Evolutionary conservation across 192 early-diverging fungal genomes (phyloP), one percentile per base, ranked within the genome.

Genomic region (Mycoemilia scoparia): DNA sequence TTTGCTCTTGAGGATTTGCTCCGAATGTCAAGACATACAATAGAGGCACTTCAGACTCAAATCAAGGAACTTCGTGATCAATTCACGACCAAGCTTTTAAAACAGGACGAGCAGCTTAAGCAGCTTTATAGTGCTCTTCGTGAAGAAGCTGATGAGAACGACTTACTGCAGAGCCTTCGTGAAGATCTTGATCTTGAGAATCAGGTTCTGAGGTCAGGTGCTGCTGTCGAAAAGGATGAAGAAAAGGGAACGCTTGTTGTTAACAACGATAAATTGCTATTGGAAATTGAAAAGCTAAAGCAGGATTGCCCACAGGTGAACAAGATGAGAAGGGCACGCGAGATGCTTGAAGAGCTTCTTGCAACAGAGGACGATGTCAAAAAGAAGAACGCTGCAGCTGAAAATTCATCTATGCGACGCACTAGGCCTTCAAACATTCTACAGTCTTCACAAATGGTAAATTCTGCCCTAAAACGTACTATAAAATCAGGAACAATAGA

Each of bases 21-120:
- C 23, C 71, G 78, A n/a, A 74, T 79, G 52, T 81, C 81, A 20
- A 66, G 78, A 1, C 71, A 79, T 24, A 81, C 77, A 3, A 77
- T 84, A 12, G 60, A 70, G 29, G 73, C 77, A 10, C 39, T 84
- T 16, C 78, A 84, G 56, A 60, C 60, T 21, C 74, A 76, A 47
- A 59, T 81, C 29, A 69, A 55, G 34, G 78, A 80, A 45, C 41
- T 73, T 2, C 66, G 76, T 12, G 51, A 70, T 19, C 73, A 77
- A 39, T 76, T 77, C 27, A 66, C 70, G 26, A 64, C 68, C 23
- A 78, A 79, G 40, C 43, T 79, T 25, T 62, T 70, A 15, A 70
- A 65, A 18, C 64, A 75, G 61, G 73, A 77, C 34, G 67, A 71
- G 17, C 70, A 81, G 36, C 51, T 84, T 27, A 72, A 73, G 46